Conservation (phyloP, 2,329 filamentous ascomycete species). For the Trichophaea hybrida region DNA sequence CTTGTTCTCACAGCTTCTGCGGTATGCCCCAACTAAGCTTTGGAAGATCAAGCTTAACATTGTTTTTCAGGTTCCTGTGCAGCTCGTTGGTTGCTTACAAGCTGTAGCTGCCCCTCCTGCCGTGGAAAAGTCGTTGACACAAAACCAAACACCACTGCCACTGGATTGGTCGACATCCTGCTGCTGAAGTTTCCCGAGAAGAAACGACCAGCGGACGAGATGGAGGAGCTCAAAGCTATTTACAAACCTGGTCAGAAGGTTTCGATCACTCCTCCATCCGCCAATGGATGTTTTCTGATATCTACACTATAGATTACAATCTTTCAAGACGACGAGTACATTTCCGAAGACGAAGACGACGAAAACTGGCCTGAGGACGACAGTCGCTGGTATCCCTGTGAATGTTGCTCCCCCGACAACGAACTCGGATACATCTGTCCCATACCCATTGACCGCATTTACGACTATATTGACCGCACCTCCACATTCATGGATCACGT, state of each 20-base stretch:
- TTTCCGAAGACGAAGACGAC: constrained; percentile 16
- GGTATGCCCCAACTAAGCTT: constrained; percentile 35
- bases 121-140: constrained; percentile 73
- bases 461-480: background rate
- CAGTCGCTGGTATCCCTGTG: constrained; percentile 11
- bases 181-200: constrained; percentile 63
- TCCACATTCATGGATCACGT: constrained; percentile 9
- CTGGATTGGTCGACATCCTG: constrained; percentile 75
- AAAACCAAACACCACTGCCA: constrained; percentile 77
- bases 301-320: background rate
- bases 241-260: constrained; percentile 76
- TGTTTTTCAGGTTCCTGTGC: constrained; percentile 14
- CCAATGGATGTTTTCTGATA: background rate
- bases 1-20: constrained; percentile 91
- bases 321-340: background rate
- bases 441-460: background rate
- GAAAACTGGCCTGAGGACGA: background rate
- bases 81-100: constrained; percentile 12
- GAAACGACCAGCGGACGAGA: constrained; percentile 54
- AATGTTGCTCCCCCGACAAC: constrained; percentile 10
- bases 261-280: constrained; percentile 31
- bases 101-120: constrained; percentile 84
- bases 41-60: constrained; percentile 35
- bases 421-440: constrained; percentile 8
- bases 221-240: constrained; percentile 55